A percentile compares a stretch with the other conserved stretches of the same genome.
phyloP scores from a whole-genome alignment of 164 flowering plant species.

The Houttuynia cordata region DNA sequence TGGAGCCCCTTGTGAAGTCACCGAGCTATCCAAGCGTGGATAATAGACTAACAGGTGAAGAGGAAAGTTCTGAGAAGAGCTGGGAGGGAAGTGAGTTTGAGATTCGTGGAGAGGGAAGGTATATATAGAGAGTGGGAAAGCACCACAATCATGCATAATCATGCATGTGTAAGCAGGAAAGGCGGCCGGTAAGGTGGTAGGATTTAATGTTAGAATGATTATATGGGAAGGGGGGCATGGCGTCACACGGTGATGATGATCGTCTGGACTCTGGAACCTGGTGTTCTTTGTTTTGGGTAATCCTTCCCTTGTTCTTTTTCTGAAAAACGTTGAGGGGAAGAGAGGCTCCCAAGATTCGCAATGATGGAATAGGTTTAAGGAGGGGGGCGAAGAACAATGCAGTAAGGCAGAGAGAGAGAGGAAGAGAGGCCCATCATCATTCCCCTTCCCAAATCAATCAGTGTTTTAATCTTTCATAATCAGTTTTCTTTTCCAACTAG shows the following conservation, averaged over 20 bases:
- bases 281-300: slow-evolving; percentile 1
- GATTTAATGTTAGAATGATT: slow-evolving; percentile 32
- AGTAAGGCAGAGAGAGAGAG: not conserved
- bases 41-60: not conserved
- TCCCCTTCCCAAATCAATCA: slow-evolving; percentile 12
- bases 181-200: slow-evolving; percentile 29
- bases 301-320: not conserved
- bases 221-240: slow-evolving; percentile 21
- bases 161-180: slow-evolving; percentile 71
- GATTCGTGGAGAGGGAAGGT: not conserved
- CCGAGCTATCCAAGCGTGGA: not conserved
- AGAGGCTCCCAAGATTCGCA: slow-evolving; percentile 60
- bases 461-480: slow-evolving; percentile 13
- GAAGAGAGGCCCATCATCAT: slow-evolving; percentile 2
- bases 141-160: slow-evolving; percentile 90
- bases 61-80: not conserved
- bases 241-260: slow-evolving; percentile 52
- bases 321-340: slow-evolving; percentile 49
- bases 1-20: not conserved
- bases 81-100: not conserved
- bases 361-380: slow-evolving; percentile 72
- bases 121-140: slow-evolving; percentile 14
- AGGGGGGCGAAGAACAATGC: not conserved
- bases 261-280: not conserved
- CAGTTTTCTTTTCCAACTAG: not conserved